These are phyloP conservation scores for Colletotrichum filicis DNA, from an alignment of 2,329 filamentous ascomycete genomes.

Conservation along the genomic window DNA sequence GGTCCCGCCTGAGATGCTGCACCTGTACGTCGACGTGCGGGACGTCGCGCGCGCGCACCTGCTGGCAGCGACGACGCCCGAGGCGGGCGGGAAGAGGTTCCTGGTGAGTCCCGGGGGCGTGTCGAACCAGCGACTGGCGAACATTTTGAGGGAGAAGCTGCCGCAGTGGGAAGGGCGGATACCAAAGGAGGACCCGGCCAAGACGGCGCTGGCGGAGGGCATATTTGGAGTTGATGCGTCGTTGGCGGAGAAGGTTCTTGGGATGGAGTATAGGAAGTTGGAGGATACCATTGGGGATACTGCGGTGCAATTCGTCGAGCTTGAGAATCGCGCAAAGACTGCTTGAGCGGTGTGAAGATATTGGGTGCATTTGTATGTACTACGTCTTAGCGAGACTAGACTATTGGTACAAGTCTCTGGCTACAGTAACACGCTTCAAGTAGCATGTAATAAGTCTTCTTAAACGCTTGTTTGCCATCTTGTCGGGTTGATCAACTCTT, in stretches of 20 bases:
- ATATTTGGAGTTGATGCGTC: conserved; percentile 34
- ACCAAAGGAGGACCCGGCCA: conserved; percentile 35
- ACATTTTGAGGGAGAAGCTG: conserved; percentile 35
- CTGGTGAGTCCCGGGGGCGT: conserved; percentile 37
- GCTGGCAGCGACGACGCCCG: conserved; percentile 37
- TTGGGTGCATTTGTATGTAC: not conserved
- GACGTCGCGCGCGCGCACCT: conserved; percentile 42
- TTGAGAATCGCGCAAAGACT: conserved; percentile 29
- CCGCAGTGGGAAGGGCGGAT: conserved; percentile 37
- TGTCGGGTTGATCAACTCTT: conserved; percentile 31
- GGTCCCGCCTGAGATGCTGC: conserved; percentile 35
- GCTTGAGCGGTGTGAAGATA: too few species aligned
- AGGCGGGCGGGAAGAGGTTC: conserved; percentile 41
- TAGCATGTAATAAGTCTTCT: not conserved
- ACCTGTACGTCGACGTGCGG: conserved; percentile 43
- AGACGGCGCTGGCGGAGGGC: conserved; percentile 35
- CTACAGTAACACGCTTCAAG: not conserved
- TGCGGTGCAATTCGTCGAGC: conserved; percentile 37
- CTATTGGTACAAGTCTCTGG: not conserved
- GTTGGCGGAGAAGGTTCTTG: conserved; percentile 36
- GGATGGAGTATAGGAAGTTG: conserved; percentile 37
- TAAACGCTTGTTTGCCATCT: too few species aligned
- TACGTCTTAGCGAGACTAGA: not conserved
- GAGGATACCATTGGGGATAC: conserved; percentile 38
- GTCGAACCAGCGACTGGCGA: conserved; percentile 37